Base-by-base conservation (phyloP, 2,329 filamentous ascomycete species). In the Colletotrichum shisoi region DNA sequence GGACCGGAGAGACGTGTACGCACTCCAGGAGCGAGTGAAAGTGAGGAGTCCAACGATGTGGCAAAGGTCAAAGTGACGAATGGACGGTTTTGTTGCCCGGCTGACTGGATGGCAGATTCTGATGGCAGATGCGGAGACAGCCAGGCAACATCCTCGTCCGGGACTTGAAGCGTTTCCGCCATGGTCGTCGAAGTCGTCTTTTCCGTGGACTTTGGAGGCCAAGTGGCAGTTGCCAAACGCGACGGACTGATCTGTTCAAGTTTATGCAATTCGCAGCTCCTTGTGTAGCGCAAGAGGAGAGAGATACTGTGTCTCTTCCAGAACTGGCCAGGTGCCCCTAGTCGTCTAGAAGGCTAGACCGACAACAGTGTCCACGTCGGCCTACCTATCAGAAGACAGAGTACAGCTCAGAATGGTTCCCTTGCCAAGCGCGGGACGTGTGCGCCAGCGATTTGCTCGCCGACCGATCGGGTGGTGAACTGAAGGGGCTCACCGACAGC, bases 21-120 rank as follows among this genome's bases (percentile, higher is more conserved):
- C n/a, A 88, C 83, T 15, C 93, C 93, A 0, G 93, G 92, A 0
- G 89, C 84, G 34, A 94, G 84, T 1, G 93, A 87, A 57, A 96
- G 84, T 61, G 89, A 87, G 46, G 91, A 90, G 80, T 98, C 94
- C 71, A 99, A 89, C 4, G 94, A 97, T 7, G 90, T 91, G 24
- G 95, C 94, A 78, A 94, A 98, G 13, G 94, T 97, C 46, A 97
- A 83, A 2, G 94, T 97, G 57, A 93, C 85, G 75, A 85, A 86
- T 12, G 82, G 81, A 11, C 75, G 74, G 46, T 24, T 24, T 34
- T 57, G 37, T 27, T 42, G 44, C 27, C 42, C 45, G 40, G 58
- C 57, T 46, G 62, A 63, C 44, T 56, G 52, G 45, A 67, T 54
- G 52, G 27, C 51, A 46, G 51, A 42, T 13, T 60, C 49, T 42